Evolutionary conservation across 371 early-diverging fungal genomes (phyloP).

Genomic region (Lichtheimia hyalospora): DNA sequence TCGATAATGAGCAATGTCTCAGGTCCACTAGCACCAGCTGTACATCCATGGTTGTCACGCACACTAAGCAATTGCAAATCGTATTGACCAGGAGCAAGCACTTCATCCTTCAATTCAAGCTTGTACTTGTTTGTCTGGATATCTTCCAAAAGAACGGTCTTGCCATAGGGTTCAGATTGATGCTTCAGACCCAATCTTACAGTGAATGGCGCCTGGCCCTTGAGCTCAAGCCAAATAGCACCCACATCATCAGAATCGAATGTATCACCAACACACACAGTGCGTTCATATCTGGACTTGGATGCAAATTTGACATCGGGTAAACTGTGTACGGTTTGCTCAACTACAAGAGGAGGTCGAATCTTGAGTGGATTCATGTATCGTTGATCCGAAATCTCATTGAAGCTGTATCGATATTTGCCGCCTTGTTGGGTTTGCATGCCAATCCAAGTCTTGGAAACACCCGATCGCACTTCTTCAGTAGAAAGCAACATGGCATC

Average conservation of each 20-base stretch:
- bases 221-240: constrained; percentile 35
- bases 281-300: constrained; percentile 17
- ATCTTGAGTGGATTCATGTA: constrained; percentile 35
- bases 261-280: constrained; percentile 48
- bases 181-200: constrained; percentile 39
- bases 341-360: constrained; percentile 20
- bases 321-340: constrained; percentile 40
- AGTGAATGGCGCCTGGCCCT: constrained; percentile 50
- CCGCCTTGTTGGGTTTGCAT: constrained; percentile 40
- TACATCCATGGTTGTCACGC: constrained; percentile 49
- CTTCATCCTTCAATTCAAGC: constrained; percentile 26
- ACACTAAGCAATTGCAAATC: constrained; percentile 34
- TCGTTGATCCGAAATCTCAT: constrained; percentile 44
- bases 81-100: constrained; percentile 39
- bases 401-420: constrained; percentile 42
- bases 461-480: constrained; percentile 38
- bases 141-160: constrained; percentile 24
- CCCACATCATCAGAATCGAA: constrained; percentile 28
- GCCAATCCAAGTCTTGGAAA: constrained; percentile 29
- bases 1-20: constrained; percentile 22
- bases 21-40: constrained; percentile 14
- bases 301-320: constrained; percentile 40
- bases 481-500: constrained; percentile 13
- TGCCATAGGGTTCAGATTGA: constrained; percentile 31
- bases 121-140: constrained; percentile 32